Base-by-base conservation (phyloP, 345 rosid genomes). In the Eucalyptus polyanthemos region DNA sequence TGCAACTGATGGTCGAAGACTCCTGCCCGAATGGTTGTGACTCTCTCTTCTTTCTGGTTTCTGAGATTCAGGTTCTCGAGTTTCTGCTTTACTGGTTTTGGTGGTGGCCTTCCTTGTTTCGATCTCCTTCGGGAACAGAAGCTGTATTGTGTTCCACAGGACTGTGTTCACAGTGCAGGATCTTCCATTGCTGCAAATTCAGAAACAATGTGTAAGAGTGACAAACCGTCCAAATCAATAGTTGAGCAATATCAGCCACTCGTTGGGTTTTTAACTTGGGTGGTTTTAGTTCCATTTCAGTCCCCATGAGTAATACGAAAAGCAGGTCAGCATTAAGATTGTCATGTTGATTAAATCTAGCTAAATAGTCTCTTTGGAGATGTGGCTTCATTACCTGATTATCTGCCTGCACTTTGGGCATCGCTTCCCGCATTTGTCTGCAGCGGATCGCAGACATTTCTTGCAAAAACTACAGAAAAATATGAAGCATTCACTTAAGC, bases 91-190 rank as follows among this genome's bases (percentile, higher is more conserved):
- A 4, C 93, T 88, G 31, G 88, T 80, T 42, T 37, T 87, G 86
- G 88, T 50, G 87, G 95, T 97, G 87, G 95, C 97, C 92, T 94
- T 95, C 89, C 98, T 95, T 87, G 97, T 93, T 91, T 95, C 99
- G 6, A 98, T 94, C 91, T 98, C 99, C 90, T 93, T 91, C 2
- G 99, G 99, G 86, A 98, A 97, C 89, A 97, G 91, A 90, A 98
- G 99, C 93, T 97, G 99, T 80, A 98, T 97, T 50, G 99, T 98
- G 93, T 98, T 98, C 99, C 98, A 98, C 88, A 97, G 96, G 91
- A 98, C 98, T 2, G 99, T 96, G 93, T 97, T 96, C 45, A 98
- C 94, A 3, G 97, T 95, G 92, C 97, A 97, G 89, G 96, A 95
- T 89, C 98, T 95, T 87, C 96, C 99, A 93, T 95, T 95, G 90